phyloP scores from a whole-genome alignment of 306 rosid species.

The Medicago arabica region DNA sequence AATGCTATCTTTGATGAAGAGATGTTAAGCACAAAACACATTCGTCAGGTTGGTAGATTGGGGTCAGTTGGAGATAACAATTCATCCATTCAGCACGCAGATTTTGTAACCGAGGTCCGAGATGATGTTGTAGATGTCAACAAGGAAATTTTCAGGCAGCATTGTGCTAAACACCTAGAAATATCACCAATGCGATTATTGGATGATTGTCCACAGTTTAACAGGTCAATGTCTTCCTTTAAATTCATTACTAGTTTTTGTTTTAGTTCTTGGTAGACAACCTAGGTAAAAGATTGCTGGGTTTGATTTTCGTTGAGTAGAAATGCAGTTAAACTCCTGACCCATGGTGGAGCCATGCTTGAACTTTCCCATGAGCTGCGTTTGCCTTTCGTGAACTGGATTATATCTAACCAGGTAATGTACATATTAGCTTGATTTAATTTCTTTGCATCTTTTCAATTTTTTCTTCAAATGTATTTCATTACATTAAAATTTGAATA shows the following conservation, averaged over 20 bases:
- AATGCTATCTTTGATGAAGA: constrained; percentile 88
- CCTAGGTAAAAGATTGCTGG: constrained; percentile 40
- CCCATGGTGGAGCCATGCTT: constrained; percentile 94
- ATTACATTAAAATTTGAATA: constrained; percentile 25
- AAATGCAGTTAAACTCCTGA: constrained; percentile 90
- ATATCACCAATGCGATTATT: constrained; percentile 69
- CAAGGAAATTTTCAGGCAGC: constrained; percentile 78
- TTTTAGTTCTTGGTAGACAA: constrained; percentile 24
- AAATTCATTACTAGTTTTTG: constrained; percentile 35
- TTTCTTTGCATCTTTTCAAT: not conserved
- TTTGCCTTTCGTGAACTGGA: constrained; percentile 83
- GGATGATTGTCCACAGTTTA: constrained; percentile 74
- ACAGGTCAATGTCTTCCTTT: constrained; percentile 61
- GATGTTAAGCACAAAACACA: constrained; percentile 62
- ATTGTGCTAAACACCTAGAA: constrained; percentile 89
- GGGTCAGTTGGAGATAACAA: constrained; percentile 53
- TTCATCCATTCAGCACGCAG: constrained; percentile 69
- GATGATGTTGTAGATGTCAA: constrained; percentile 76
- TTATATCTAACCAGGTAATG: constrained; percentile 76
- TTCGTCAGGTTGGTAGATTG: constrained; percentile 56
- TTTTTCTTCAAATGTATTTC: constrained; percentile 4
- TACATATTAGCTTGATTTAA: constrained; percentile 23
- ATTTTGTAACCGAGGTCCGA: constrained; percentile 77
- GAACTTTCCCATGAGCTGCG: constrained; percentile 94
- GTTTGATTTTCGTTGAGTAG: constrained; percentile 54